Base-by-base conservation (phyloP, 192 early-diverging fungal species). In the Thoreauomyces humboldtii region DNA sequence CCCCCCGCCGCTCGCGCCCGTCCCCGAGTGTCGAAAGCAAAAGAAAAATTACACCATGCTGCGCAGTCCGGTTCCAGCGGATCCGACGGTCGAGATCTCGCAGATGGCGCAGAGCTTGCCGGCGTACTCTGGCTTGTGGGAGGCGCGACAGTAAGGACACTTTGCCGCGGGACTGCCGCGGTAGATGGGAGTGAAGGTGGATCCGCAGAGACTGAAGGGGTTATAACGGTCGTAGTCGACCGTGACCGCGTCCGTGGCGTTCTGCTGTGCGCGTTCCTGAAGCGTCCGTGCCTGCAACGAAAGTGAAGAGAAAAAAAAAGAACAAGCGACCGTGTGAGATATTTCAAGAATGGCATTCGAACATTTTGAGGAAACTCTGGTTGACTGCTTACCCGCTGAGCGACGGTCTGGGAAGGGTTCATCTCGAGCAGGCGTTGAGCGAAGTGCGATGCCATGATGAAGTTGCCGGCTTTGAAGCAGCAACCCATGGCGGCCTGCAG, bases 191-290 rank as follows among this genome's bases (percentile, higher is more conserved):
- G 88, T 83, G 63, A 85, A 91, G 27, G 93, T 89, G 33, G 82
- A 80, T 12, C 81, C 91, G 69, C 95, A 98, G 2, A 94, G 75
- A 2, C 88, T 87, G 70, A 97, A 96, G 54, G 95, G 93, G 70
- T 95, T 98, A 81, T 90, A 94, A 70, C 92, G 91, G 67, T 98
- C 93, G 72, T 98, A 99, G 42, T 94, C 87, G 19, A 99, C 71
- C 21, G 80, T 61, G 27, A 94, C 81, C 67, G 86, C 87, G 75
- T 97, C 91, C 21, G 83, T 80, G 50, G 89, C 87, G 55, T 84
- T 90, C 37, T 84, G 87, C 69, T 93, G 90, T 61, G 86, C 22
- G 7, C 64, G 81, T 6, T 84, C 76, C 57, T 89, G 83, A 61
- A 71, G 21, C 4, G 87, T 85, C 48, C 87, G 87, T 0, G 91